Conservation (phyloP, 106 monocot genomes). For the Dendrobium huoshanense region DNA sequence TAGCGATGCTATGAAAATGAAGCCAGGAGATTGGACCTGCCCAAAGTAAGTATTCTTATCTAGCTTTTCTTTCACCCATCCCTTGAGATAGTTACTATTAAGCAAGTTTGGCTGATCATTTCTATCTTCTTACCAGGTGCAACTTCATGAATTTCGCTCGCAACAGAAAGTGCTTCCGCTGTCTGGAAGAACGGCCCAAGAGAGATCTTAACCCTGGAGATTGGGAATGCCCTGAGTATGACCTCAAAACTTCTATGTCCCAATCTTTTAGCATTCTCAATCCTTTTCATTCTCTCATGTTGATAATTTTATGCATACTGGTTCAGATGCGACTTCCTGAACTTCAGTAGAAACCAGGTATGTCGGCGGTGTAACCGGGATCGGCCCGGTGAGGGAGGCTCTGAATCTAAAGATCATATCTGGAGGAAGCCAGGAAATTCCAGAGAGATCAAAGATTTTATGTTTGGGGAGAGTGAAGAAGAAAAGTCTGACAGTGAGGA, state of each 20-base stretch:
- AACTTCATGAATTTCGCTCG: conserved; percentile 69
- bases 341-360: conserved; percentile 48
- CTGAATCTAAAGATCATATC: conserved; percentile 13
- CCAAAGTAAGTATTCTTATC: conserved; percentile 27
- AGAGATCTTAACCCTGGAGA: conserved; percentile 54
- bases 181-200: conserved; percentile 34
- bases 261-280: neutral
- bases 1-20: conserved; percentile 43
- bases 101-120: neutral
- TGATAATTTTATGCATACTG: neutral
- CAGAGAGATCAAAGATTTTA: neutral
- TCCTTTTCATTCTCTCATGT: neutral
- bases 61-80: neutral
- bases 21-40: conserved; percentile 90
- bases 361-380: conserved; percentile 50
- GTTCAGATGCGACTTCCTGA: conserved; percentile 51
- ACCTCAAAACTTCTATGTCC: neutral
- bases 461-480: conserved; percentile 11
- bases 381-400: conserved; percentile 24
- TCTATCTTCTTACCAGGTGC: conserved; percentile 31
- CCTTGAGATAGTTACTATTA: neutral
- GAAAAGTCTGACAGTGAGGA: conserved; percentile 1
- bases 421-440: conserved; percentile 11
- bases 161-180: conserved; percentile 48
- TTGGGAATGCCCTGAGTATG: conserved; percentile 67